A percentile compares a stretch with the other conserved stretches of the same genome.
phyloP scores from a whole-genome alignment of 345 rosid species.

The Eucalyptus sp. region DNA sequence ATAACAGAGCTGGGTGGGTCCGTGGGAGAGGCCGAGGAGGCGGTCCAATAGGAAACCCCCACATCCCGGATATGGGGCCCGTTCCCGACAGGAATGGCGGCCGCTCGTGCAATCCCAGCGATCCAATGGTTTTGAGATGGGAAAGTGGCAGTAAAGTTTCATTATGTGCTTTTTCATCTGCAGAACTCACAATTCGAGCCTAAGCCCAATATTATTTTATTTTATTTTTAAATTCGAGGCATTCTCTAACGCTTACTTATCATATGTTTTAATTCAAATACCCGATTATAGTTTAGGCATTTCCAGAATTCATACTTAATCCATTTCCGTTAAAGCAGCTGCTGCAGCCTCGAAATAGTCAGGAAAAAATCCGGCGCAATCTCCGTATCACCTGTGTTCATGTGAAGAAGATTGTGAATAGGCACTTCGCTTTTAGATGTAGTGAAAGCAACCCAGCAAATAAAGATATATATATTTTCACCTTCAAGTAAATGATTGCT shows the following conservation, averaged over 20 bases:
- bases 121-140: too few species aligned
- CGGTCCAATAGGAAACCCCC: too few species aligned
- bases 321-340: constrained; percentile 70
- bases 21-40: too few species aligned
- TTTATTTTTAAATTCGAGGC: background rate
- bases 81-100: too few species aligned
- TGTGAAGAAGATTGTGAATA: background rate
- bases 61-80: too few species aligned
- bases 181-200: background rate
- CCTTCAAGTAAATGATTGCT: constrained; percentile 89
- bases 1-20: too few species aligned
- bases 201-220: background rate
- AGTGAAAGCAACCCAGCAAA: background rate
- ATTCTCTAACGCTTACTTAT: background rate
- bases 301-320: constrained; percentile 46
- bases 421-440: background rate
- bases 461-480: background rate
- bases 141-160: background rate
- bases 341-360: constrained; percentile 95
- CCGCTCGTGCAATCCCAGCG: too few species aligned
- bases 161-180: background rate
- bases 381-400: constrained; percentile 81
- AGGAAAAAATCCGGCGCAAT: constrained; percentile 80
- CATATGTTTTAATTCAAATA: background rate
- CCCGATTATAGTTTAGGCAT: background rate